Evolutionary conservation across 352 stramenopile genomes (phyloP), one percentile per base, ranked within the genome.

Genomic region (Pseudoperonospora humuli): DNA sequence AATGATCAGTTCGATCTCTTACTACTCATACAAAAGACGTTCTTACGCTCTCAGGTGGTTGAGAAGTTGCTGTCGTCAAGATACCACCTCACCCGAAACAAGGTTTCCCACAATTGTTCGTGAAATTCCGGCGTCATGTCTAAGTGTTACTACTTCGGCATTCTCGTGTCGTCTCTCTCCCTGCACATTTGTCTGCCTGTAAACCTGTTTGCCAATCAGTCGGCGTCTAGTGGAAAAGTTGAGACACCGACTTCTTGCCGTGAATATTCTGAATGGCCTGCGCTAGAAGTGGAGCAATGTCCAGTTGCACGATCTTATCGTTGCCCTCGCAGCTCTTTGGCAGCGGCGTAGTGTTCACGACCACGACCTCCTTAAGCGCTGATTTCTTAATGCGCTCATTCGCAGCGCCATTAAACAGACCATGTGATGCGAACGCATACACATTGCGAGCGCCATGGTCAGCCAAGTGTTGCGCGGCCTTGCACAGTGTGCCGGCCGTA

Each of bases 201-300:
- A 28, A 38, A 38, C 42, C 41, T 32, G 35, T 7, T 51, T 28
- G 24, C 18, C 34, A 48, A 28, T 53, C 17, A 14, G 18, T 48
- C 7, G 42, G 45, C 34, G 33, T 64, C 61, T 98, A 98, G 67
- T 98, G 98, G 74, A 99, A 99, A 21, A 99, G 85, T 63, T 97
- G 96, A 25, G 96, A 99, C 47, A 99, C 96, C 59, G 93, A 98
- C 75, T 99, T 98, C 73, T 98, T 99, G 63, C 95, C 86, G 77
- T 99, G 96, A 67, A 99, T 99, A 72, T 98, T 98, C 71, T 97
- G 96, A 62, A 99, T 99, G n/a, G 96, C 95, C 60, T 99, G 91
- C 11, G 96, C 96, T 23, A 99, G 68, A 1, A 99, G 75, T 34
- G 95, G 96, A 19, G 94, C 96, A 19, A 99, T 97, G 57, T 96